Percentiles rank a stretch among this genome's conserved stretches.
Evolutionary conservation across 805 yeast genomes (phyloP).

Genomic region (Pichia occidentalis): DNA sequence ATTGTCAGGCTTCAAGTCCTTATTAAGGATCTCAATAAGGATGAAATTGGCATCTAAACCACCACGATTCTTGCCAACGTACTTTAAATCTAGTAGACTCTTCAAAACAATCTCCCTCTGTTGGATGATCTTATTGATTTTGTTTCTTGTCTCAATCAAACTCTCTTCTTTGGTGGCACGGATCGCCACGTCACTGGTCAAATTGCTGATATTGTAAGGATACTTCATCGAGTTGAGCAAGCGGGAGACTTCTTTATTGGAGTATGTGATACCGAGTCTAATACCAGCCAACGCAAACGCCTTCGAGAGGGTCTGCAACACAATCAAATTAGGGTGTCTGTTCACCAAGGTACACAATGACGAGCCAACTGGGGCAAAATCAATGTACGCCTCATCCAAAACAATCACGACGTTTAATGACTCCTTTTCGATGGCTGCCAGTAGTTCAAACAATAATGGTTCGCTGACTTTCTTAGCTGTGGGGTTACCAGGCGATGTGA

Average conservation of each 20-base stretch:
- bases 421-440: conserved; percentile 32
- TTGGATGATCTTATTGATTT: conserved; percentile 41
- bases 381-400: conserved; percentile 93
- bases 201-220: conserved; percentile 86
- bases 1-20: conserved; percentile 58
- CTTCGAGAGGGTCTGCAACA: conserved; percentile 87
- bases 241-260: conserved; percentile 51
- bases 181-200: conserved; percentile 68
- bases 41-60: conserved; percentile 83
- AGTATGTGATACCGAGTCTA: conserved; percentile 76
- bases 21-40: conserved; percentile 62
- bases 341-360: conserved; percentile 76
- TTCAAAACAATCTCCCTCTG: conserved; percentile 53
- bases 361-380: conserved; percentile 62
- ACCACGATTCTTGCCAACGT: conserved; percentile 73
- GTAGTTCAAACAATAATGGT: conserved; percentile 40
- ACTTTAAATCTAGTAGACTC: conserved; percentile 48
- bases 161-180: conserved; percentile 63
- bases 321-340: conserved; percentile 75
- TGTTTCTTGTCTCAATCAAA: conserved; percentile 49
- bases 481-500: conserved; percentile 97
- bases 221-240: conserved; percentile 88
- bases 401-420: conserved; percentile 73
- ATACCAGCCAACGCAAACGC: conserved; percentile 96
- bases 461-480: conserved; percentile 63